Evolutionary conservation across 257 asterid genomes (phyloP).

Genomic region (Solanum chiquidenum): DNA sequence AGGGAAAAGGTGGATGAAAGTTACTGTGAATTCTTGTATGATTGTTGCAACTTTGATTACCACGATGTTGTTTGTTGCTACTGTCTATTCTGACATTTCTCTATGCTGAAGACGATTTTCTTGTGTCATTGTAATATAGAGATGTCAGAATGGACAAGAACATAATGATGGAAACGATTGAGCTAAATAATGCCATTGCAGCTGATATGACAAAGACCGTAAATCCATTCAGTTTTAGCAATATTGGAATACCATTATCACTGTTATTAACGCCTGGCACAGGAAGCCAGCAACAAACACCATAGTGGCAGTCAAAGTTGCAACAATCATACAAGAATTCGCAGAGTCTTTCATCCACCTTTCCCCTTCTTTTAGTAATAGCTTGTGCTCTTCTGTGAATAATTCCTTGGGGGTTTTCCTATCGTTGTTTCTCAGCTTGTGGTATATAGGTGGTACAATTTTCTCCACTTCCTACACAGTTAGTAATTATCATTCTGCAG

Average conservation of each 20-base stretch:
- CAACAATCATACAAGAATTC: conserved; percentile 25
- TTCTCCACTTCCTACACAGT: background rate
- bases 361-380: conserved; percentile 13
- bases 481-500: background rate
- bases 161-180: background rate
- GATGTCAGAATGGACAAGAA: conserved; percentile 6
- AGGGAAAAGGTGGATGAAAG: conserved; percentile 30
- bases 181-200: background rate
- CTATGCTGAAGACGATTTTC: background rate
- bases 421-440: background rate
- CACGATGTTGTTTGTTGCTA: conserved; percentile 25
- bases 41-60: conserved; percentile 22
- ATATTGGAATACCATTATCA: conserved; percentile 10
- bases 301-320: conserved; percentile 24
- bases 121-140: background rate
- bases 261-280: conserved; percentile 20
- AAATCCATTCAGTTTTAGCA: conserved; percentile 1
- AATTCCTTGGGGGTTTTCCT: conserved; percentile 1
- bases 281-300: conserved; percentile 26
- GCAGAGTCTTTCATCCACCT: conserved; percentile 29
- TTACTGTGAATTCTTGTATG: conserved; percentile 29
- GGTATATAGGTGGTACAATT: conserved; percentile 8
- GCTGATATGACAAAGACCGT: conserved; percentile 11
- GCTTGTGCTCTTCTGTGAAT: conserved; percentile 16
- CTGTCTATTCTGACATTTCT: conserved; percentile 1